Conservation (phyloP, 768 basidiomycete species). For the Lentinula guzmanii region DNA sequence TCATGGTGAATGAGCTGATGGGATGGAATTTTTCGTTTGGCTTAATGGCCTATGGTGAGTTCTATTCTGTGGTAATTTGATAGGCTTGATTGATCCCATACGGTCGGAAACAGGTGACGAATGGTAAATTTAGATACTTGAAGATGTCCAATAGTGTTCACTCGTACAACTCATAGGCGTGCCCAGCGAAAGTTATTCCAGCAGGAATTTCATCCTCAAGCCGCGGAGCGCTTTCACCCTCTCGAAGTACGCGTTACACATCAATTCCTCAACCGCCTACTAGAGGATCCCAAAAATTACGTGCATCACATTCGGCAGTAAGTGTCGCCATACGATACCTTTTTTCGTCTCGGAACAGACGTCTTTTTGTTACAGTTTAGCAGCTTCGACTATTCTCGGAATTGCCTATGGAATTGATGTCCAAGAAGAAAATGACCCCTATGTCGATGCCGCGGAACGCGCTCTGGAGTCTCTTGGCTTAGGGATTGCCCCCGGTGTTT, state of each 20-base stretch:
- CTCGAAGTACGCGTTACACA: conserved; percentile 16
- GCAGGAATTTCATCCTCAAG: conserved; percentile 15
- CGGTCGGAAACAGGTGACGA: conserved; percentile 8
- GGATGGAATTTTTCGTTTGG: conserved; percentile 15
- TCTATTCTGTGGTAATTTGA: background rate
- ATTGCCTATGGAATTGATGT: conserved; percentile 22
- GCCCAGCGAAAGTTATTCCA: conserved; percentile 17
- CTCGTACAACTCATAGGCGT: conserved; percentile 13
- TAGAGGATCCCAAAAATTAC: conserved; percentile 14
- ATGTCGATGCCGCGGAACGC: conserved; percentile 11
- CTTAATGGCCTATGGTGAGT: conserved; percentile 16
- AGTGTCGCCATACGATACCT: background rate
- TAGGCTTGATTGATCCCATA: background rate
- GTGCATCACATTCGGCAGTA: conserved; percentile 11
- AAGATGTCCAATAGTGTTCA: background rate
- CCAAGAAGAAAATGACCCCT: conserved; percentile 18
- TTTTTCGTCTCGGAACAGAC: background rate
- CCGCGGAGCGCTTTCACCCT: conserved; percentile 14
- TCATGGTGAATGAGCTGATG: conserved; percentile 15
- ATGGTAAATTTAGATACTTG: conserved; percentile 7
- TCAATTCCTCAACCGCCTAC: conserved; percentile 16
- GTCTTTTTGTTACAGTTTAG: conserved; percentile 14
- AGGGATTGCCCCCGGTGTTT: conserved; percentile 12
- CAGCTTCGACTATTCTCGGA: conserved; percentile 15
- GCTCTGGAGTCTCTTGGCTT: conserved; percentile 11